Evolutionary conservation across 2,329 filamentous ascomycete genomes (phyloP).

Genomic region (Alternaria sp.): DNA sequence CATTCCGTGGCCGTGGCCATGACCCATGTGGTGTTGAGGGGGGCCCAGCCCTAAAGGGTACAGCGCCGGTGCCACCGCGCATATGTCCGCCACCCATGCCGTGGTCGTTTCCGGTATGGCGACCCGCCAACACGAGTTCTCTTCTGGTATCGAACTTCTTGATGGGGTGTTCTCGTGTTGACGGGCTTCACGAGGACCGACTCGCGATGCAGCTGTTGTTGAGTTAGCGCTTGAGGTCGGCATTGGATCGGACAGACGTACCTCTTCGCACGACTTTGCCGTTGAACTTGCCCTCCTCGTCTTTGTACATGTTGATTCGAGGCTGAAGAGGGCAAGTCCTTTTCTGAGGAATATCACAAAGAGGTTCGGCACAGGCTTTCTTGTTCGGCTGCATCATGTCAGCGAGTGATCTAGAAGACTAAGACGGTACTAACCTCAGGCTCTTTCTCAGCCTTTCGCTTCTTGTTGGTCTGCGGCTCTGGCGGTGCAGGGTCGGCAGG

Average conservation of each 20-base stretch:
- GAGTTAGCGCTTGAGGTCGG: background rate
- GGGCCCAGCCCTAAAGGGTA: constrained; percentile 90
- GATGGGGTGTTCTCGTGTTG: background rate
- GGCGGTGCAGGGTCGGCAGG: too few species aligned
- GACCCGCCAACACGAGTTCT: background rate
- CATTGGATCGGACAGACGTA: background rate
- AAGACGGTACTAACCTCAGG: background rate
- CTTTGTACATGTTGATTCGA: background rate
- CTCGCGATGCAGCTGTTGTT: background rate
- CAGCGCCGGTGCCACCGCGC: constrained; percentile 79
- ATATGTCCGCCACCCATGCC: constrained; percentile 61
- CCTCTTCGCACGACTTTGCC: background rate
- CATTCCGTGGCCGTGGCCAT: constrained; percentile 56
- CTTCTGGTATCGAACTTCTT: background rate
- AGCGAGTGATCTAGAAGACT: background rate
- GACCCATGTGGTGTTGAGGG: constrained; percentile 71
- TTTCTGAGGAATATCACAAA: background rate
- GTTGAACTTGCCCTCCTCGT: background rate
- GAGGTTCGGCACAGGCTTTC: background rate
- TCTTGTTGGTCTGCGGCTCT: background rate
- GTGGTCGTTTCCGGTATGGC: constrained; percentile 32
- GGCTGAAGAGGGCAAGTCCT: background rate
- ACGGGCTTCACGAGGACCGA: background rate
- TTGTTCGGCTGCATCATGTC: background rate
- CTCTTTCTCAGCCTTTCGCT: background rate